Base-by-base conservation (phyloP, 73 alveolate genomes). In the Blepharisma japonicum region DNA sequence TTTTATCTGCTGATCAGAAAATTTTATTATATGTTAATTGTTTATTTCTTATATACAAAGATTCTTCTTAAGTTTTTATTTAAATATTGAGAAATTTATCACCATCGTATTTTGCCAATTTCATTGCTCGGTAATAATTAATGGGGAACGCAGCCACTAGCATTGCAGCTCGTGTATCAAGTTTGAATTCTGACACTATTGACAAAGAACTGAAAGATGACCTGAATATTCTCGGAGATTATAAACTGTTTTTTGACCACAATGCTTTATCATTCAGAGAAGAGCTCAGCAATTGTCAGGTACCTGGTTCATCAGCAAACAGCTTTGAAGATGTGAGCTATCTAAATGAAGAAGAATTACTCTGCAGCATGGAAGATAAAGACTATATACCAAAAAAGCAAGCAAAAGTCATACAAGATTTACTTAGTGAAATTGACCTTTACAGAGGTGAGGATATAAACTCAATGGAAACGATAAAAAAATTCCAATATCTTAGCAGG, bases 61-160 rank as follows among this genome's bases (percentile, higher is more conserved):
- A n/a, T n/a, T n/a, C n/a, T n/a, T n/a, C n/a, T n/a, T n/a, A n/a
- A n/a, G n/a, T n/a, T n/a, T n/a, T n/a, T n/a, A n/a, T n/a, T n/a
- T n/a, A n/a, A n/a, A n/a, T n/a, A n/a, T n/a, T n/a, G n/a, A n/a
- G n/a, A n/a, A n/a, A n/a, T n/a, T n/a, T n/a, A n/a, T n/a, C n/a
- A n/a, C n/a, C n/a, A n/a, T n/a, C n/a, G n/a, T n/a, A n/a, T n/a
- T n/a, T n/a, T n/a, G n/a, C n/a, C n/a, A n/a, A n/a, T n/a, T n/a
- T n/a, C n/a, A n/a, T n/a, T n/a, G n/a, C n/a, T n/a, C n/a, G n/a
- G n/a, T n/a, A n/a, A n/a, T n/a, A n/a, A n/a, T n/a, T n/a, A 14
- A 56, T 56, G 72, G 72, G 72, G 18, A 56, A 56, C 18, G 6
- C 72, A 7, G 72, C 72, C 6, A 56, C 45, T 56, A 38, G 18